Conservation (phyloP, 129 eudicot species). For the Apium graveolens region DNA sequence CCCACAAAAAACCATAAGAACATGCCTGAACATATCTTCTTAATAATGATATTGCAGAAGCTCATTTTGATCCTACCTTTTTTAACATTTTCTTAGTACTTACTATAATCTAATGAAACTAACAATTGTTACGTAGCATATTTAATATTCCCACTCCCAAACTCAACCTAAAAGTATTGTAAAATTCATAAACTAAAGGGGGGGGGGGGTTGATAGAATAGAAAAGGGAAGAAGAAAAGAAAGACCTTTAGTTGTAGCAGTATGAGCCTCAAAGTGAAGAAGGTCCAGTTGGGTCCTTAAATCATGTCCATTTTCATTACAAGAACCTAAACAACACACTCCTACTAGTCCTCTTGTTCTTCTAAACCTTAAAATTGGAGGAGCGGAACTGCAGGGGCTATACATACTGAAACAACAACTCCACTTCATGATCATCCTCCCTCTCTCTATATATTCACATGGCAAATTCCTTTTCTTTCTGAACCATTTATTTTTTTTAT, state of each 20-base stretch:
- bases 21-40: background rate
- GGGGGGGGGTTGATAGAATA: background rate
- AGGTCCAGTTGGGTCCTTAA: slow-evolving; percentile 12
- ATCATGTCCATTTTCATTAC: background rate
- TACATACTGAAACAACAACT: slow-evolving; percentile 3
- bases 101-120: too few relatives aligned
- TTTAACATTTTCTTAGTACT: background rate
- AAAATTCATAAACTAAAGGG: too few relatives aligned
- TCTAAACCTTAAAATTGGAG: background rate
- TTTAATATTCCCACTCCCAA: background rate
- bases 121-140: too few relatives aligned
- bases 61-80: too few relatives aligned
- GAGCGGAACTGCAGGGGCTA: background rate
- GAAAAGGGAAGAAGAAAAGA: background rate
- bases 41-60: too few relatives aligned
- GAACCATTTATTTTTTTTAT: too few relatives aligned
- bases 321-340: slow-evolving; percentile 2
- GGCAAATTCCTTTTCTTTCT: too few relatives aligned
- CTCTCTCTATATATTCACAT: background rate
- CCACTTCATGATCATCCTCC: slow-evolving; percentile 8
- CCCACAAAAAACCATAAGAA: too few relatives aligned
- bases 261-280: slow-evolving; percentile 9
- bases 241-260: slow-evolving; percentile 14
- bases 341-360: background rate
- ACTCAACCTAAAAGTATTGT: background rate